Percentiles rank a stretch among this genome's conserved stretches.
Conservation (phyloP, 305 asterid species). For the Fraxinus velutina region DNA sequence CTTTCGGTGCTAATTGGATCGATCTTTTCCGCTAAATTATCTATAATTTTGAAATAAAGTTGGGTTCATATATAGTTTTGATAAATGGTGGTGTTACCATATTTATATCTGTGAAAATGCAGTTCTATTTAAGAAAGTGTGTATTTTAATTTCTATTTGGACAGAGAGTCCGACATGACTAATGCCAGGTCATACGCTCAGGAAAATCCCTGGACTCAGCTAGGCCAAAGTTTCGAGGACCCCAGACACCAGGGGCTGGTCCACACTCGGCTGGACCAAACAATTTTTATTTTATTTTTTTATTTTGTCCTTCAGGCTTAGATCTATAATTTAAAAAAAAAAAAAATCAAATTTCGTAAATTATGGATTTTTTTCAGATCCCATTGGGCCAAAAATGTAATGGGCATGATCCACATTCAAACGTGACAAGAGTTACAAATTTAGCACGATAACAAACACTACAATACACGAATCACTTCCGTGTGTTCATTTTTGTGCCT, state of each 20-base stretch:
- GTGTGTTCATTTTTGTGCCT: not conserved
- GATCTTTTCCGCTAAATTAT: too few species aligned
- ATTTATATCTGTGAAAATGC: not conserved
- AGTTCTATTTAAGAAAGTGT: not conserved
- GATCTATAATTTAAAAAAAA: too few species aligned
- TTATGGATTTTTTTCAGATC: too few species aligned
- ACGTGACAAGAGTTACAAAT: not conserved
- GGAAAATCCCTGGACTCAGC: too few species aligned
- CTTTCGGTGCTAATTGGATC: too few species aligned
- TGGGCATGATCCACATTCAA: not conserved
- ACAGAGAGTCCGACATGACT: not conserved
- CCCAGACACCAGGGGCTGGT: not conserved
- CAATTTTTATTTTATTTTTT: too few species aligned
- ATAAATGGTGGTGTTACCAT: too few species aligned
- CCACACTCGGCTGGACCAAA: not conserved
- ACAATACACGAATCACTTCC: not conserved
- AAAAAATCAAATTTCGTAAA: too few species aligned
- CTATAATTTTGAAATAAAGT: too few species aligned
- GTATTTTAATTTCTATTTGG: not conserved
- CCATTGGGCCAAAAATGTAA: not conserved
- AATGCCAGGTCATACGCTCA: not conserved
- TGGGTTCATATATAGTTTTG: too few species aligned
- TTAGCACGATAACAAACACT: not conserved
- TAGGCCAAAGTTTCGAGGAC: too few species aligned
- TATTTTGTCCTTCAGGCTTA: too few species aligned